These are phyloP conservation scores for Lasiodiplodia citricola DNA, from an alignment of 2,329 filamentous ascomycete genomes.

Conservation along the genomic window DNA sequence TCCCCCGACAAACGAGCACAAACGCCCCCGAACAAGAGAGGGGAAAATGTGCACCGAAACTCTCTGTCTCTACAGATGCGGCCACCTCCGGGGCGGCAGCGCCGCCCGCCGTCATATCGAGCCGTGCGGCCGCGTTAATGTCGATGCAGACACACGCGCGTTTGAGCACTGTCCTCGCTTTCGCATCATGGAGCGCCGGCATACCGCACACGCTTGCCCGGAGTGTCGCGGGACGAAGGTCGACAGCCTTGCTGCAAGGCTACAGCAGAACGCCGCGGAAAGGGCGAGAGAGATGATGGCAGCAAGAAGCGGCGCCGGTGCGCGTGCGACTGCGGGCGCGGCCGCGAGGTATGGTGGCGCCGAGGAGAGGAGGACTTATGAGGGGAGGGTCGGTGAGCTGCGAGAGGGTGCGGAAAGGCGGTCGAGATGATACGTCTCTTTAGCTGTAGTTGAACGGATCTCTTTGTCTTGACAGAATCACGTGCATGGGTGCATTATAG, in stretches of 20 bases:
- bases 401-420: too few relatives aligned
- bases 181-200: background rate
- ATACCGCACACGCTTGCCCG: background rate
- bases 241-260: background rate
- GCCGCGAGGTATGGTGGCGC: background rate
- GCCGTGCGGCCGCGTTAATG: background rate
- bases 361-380: background rate
- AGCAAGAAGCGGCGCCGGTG: background rate
- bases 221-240: slow-evolving; percentile 13
- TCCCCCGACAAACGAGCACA: too few relatives aligned
- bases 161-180: background rate
- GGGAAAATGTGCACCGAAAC: slow-evolving; percentile 19
- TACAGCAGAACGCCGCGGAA: background rate
- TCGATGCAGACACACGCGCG: background rate
- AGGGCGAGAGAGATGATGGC: background rate
- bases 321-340: background rate
- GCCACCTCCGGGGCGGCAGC: slow-evolving; percentile 5
- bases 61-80: slow-evolving; percentile 5
- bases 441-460: too few relatives aligned
- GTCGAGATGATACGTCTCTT: too few relatives aligned
- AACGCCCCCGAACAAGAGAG: background rate
- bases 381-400: background rate
- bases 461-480: too few relatives aligned
- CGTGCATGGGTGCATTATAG: too few relatives aligned
- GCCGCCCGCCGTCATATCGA: background rate